These are phyloP conservation scores for Rhodotorula sp. DNA, from an alignment of 1,284 basidiomycete genomes.

Conservation along the genomic window DNA sequence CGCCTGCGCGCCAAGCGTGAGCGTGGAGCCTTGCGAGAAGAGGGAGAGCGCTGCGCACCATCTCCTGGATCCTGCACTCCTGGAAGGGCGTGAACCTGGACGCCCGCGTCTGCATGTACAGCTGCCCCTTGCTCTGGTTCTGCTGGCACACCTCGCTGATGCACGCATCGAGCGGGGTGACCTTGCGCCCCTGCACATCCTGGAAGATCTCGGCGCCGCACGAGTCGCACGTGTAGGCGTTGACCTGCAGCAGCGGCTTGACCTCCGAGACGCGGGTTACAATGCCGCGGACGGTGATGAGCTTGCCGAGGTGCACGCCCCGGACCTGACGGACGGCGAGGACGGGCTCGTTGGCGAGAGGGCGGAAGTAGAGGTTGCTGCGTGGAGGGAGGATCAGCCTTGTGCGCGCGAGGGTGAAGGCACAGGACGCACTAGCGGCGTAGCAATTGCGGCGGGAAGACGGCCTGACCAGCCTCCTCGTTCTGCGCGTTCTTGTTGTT, in stretches of 20 bases:
- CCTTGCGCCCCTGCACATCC: slow-evolving; percentile 90
- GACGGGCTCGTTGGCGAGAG: slow-evolving; percentile 66
- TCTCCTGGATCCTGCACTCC: slow-evolving; percentile 98
- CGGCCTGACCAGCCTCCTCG: slow-evolving; percentile 60
- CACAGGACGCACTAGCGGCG: slow-evolving; percentile 79
- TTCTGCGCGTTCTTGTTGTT: slow-evolving; percentile 79
- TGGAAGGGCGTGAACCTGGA: slow-evolving; percentile 98
- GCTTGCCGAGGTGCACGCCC: slow-evolving; percentile 78
- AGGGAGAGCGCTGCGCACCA: slow-evolving; percentile 61
- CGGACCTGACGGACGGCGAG: slow-evolving; percentile 91
- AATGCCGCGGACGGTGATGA: slow-evolving; percentile 96
- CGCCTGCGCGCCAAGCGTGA: slow-evolving; percentile 59
- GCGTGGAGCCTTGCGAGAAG: background rate
- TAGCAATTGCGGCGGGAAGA: slow-evolving; percentile 86
- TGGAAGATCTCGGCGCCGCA: slow-evolving; percentile 99
- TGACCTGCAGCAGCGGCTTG: slow-evolving; percentile 94
- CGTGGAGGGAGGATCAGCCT: background rate
- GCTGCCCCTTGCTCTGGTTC: slow-evolving; percentile 83
- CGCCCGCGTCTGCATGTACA: slow-evolving; percentile 97
- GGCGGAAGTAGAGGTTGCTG: slow-evolving; percentile 92
- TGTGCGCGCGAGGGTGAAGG: background rate
- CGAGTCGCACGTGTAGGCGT: slow-evolving; percentile 97
- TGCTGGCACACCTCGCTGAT: slow-evolving; percentile 78
- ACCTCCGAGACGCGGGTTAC: slow-evolving; percentile 98
- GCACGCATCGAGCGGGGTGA: slow-evolving; percentile 85